phyloP scores from a whole-genome alignment of 139 green algal genomes.

The Limnomonas spitsbergensis region DNA sequence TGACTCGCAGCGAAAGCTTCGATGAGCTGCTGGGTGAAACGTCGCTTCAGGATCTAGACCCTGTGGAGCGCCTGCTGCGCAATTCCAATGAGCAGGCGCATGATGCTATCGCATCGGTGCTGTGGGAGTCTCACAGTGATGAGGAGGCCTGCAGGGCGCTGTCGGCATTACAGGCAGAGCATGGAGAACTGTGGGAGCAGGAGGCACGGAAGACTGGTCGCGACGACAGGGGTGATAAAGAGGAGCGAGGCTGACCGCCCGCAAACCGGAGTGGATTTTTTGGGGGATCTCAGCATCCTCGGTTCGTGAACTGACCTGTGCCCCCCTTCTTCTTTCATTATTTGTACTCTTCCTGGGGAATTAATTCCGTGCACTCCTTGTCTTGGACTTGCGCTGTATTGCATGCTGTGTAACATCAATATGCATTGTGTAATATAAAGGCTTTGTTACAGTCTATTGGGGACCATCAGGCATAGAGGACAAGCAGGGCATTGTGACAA shows the following conservation, averaged over 20 bases:
- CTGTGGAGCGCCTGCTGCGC: slow-evolving; percentile 72
- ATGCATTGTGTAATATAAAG: no score
- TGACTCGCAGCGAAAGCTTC: slow-evolving; percentile 46
- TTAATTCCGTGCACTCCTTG: no score
- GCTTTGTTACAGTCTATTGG: no score
- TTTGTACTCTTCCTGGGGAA: no score
- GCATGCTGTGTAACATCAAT: no score
- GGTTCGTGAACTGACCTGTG: no score
- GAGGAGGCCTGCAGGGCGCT: slow-evolving; percentile 45
- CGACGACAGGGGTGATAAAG: background rate
- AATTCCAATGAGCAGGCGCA: slow-evolving; percentile 63
- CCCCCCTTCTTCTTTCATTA: no score
- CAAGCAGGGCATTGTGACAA: no score
- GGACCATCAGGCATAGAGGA: no score
- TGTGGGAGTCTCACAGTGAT: slow-evolving; percentile 68
- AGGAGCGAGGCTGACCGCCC: slow-evolving; percentile 1
- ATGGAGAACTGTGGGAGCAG: slow-evolving; percentile 59
- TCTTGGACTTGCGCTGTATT: no score
- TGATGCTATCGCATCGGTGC: slow-evolving; percentile 50
- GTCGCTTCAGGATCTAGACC: slow-evolving; percentile 46
- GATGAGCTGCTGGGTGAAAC: slow-evolving; percentile 50
- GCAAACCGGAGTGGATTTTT: no score
- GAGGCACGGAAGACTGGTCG: slow-evolving; percentile 13
- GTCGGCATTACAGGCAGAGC: slow-evolving; percentile 31
- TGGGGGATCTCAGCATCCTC: no score